Conservation (phyloP, 306 rosid genomes). For the Inga leiocalycina region DNA sequence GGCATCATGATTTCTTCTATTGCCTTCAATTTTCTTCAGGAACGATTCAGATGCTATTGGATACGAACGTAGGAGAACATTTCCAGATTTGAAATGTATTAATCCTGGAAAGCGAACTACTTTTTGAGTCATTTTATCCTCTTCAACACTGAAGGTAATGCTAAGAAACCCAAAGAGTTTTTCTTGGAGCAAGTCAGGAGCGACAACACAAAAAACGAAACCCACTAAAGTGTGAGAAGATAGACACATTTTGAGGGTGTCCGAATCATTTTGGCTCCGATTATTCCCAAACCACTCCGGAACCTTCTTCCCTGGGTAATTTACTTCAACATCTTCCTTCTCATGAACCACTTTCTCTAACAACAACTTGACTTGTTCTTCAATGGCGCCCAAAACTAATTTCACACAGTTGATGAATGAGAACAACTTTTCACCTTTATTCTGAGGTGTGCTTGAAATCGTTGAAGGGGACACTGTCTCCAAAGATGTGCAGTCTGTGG, state of each 20-base stretch:
- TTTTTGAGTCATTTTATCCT: too few relatives aligned
- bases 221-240: neutral
- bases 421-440: neutral
- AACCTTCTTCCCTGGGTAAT: too few relatives aligned
- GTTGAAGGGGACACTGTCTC: too few relatives aligned
- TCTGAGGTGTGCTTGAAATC: neutral
- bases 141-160: too few relatives aligned
- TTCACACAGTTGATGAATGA: neutral
- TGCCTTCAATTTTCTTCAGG: neutral
- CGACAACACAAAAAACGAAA: neutral
- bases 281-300: neutral
- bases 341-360: neutral
- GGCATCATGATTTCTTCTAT: neutral
- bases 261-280: neutral
- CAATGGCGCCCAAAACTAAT: neutral
- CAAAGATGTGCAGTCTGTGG: too few relatives aligned
- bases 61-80: conserved; percentile 6
- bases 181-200: too few relatives aligned
- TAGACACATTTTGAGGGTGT: neutral
- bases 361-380: neutral
- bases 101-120: too few relatives aligned
- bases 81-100: neutral
- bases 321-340: too few relatives aligned
- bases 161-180: too few relatives aligned
- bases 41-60: neutral